These are phyloP conservation scores for Hyaloscypha variabilis DNA, from an alignment of 495 filamentous ascomycete genomes.

Conservation along the genomic window DNA sequence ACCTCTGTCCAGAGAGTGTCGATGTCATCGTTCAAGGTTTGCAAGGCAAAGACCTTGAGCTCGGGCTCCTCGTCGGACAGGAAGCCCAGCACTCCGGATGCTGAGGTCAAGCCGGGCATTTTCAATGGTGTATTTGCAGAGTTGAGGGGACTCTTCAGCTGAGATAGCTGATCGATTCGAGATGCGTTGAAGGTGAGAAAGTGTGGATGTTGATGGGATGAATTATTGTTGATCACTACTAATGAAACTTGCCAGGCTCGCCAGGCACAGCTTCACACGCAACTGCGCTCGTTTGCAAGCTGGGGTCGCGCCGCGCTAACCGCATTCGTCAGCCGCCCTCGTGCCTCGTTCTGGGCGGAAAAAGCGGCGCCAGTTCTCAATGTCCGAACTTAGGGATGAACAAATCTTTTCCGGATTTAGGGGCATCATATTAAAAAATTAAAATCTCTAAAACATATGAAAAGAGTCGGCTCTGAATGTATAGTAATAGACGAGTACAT, in stretches of 20 bases:
- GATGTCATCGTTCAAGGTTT: constrained; percentile 92
- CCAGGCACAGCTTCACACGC: too few species aligned
- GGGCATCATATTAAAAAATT: too few species aligned
- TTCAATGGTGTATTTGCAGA: not conserved
- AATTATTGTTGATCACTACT: constrained; percentile 14
- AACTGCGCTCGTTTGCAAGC: too few species aligned
- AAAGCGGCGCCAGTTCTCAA: too few species aligned
- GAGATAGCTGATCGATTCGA: not conserved
- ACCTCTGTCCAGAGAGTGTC: constrained; percentile 98
- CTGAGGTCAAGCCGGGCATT: constrained; percentile 95
- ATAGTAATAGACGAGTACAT: too few species aligned
- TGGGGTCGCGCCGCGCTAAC: not conserved
- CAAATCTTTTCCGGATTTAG: too few species aligned
- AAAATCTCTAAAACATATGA: too few species aligned
- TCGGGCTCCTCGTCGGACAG: constrained; percentile 91
- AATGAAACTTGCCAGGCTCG: constrained; percentile 21
- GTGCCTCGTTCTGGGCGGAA: too few species aligned
- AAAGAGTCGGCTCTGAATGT: too few species aligned
- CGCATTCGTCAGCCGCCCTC: not conserved
- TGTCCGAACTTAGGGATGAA: too few species aligned
- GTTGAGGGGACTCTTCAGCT: not conserved
- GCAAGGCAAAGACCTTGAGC: constrained; percentile 90
- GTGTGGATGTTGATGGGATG: constrained; percentile 7
- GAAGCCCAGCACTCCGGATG: constrained; percentile 92
- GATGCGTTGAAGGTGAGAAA: constrained; percentile 1